Conservation (phyloP, 345 rosid genomes). For the Excoecaria agallocha region DNA sequence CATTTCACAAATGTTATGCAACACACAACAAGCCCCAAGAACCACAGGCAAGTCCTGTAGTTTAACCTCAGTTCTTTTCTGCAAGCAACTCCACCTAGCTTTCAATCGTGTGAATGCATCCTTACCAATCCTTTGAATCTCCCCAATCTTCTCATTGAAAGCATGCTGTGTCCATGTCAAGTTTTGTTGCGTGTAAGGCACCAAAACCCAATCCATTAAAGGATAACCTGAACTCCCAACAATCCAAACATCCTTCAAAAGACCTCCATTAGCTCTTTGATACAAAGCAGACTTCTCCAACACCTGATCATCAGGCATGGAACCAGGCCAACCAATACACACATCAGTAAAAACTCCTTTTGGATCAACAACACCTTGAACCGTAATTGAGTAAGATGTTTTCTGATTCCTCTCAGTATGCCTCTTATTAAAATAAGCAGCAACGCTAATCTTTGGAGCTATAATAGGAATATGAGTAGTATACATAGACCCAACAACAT, state of each 20-base stretch:
- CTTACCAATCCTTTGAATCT: slow-evolving; percentile 52
- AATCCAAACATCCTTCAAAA: slow-evolving; percentile 61
- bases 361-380: slow-evolving; percentile 70
- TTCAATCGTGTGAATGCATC: slow-evolving; percentile 68
- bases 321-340: slow-evolving; percentile 90
- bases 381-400: slow-evolving; percentile 66
- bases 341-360: slow-evolving; percentile 74
- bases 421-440: slow-evolving; percentile 71
- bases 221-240: slow-evolving; percentile 70
- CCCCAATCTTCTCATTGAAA: slow-evolving; percentile 71
- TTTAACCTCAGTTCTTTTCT: slow-evolving; percentile 74
- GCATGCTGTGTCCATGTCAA: slow-evolving; percentile 86
- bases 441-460: slow-evolving; percentile 73
- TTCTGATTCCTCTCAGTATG: slow-evolving; percentile 81
- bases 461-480: slow-evolving; percentile 81
- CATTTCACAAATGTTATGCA: slow-evolving; percentile 75
- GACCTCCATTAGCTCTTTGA: slow-evolving; percentile 69
- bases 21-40: slow-evolving; percentile 75
- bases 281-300: slow-evolving; percentile 67
- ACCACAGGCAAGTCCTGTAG: slow-evolving; percentile 74
- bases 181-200: slow-evolving; percentile 69
- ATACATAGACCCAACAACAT: slow-evolving; percentile 70
- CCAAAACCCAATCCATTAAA: slow-evolving; percentile 73
- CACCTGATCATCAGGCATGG: slow-evolving; percentile 78
- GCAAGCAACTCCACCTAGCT: slow-evolving; percentile 78